These are phyloP conservation scores for Alternaria dauci DNA, from an alignment of 2,329 filamentous ascomycete species.

Conservation along the genomic window DNA sequence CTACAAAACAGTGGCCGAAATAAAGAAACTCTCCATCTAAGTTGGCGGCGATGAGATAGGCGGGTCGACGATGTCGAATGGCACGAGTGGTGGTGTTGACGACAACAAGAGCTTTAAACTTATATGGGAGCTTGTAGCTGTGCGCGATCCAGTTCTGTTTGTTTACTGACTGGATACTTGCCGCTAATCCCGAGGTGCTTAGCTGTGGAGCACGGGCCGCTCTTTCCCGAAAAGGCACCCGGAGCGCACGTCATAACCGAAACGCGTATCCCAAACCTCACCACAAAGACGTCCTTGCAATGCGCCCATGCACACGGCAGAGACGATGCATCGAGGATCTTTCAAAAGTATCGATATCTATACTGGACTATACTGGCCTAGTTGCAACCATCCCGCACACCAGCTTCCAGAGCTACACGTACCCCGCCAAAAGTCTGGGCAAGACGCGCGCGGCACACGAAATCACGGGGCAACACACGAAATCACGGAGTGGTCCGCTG, in stretches of 20 bases:
- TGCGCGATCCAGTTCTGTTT: constrained; percentile 21
- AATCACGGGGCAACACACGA: constrained; percentile 27
- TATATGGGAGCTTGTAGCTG: constrained; percentile 35
- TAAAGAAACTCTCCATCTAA: constrained; percentile 54
- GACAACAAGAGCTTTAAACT: constrained; percentile 33
- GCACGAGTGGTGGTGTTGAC: constrained; percentile 41
- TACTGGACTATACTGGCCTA: no score
- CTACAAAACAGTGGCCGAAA: constrained; percentile 48
- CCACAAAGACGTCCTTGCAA: constrained; percentile 21
- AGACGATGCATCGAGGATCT: background rate
- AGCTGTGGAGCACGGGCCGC: constrained; percentile 17
- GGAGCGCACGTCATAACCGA: constrained; percentile 23
- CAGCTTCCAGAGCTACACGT: background rate
- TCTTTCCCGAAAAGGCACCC: constrained; percentile 1
- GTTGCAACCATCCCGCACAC: background rate
- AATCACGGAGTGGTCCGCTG: constrained; percentile 30
- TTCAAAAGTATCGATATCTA: background rate
- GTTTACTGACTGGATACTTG: constrained; percentile 16
- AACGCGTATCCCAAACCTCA: constrained; percentile 27
- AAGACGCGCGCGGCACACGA: constrained; percentile 13
- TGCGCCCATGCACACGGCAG: constrained; percentile 24
- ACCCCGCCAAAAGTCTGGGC: background rate
- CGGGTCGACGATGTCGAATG: constrained; percentile 36
- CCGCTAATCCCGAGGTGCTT: constrained; percentile 13
- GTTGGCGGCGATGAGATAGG: constrained; percentile 51